Evolutionary conservation across 352 stramenopile species (phyloP).

Genomic region (Pythium periplocum): DNA sequence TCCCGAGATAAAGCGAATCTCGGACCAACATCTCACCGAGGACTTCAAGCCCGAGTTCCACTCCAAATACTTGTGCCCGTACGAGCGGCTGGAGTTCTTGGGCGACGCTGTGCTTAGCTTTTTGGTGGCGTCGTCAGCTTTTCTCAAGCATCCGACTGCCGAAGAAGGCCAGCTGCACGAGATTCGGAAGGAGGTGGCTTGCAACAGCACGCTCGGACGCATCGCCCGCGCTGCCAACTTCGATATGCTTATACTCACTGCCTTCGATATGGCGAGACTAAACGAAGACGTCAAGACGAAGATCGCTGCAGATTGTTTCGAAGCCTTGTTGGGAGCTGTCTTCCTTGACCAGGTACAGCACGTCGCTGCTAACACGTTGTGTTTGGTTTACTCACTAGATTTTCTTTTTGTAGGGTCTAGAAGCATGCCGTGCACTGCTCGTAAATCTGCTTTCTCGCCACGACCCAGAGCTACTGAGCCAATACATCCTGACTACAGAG

Average conservation of each 20-base stretch:
- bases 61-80: slow-evolving; percentile 70
- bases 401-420: slow-evolving; percentile 32
- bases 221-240: slow-evolving; percentile 75
- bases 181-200: slow-evolving; percentile 66
- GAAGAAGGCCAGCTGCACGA: slow-evolving; percentile 67
- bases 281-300: slow-evolving; percentile 53
- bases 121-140: slow-evolving; percentile 70
- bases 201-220: slow-evolving; percentile 71
- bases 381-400: too few relatives aligned
- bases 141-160: slow-evolving; percentile 64
- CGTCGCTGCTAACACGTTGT: too few relatives aligned
- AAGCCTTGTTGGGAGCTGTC: slow-evolving; percentile 72
- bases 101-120: slow-evolving; percentile 83
- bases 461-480: slow-evolving; percentile 44
- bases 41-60: slow-evolving; percentile 80
- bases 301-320: slow-evolving; percentile 80
- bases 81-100: slow-evolving; percentile 82
- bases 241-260: slow-evolving; percentile 61
- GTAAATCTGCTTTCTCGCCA: slow-evolving; percentile 54
- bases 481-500: slow-evolving; percentile 55
- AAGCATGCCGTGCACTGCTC: slow-evolving; percentile 53
- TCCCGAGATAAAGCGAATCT: slow-evolving; percentile 42
- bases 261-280: slow-evolving; percentile 57
- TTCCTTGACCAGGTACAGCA: slow-evolving; percentile 61
- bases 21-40: slow-evolving; percentile 49